These are phyloP conservation scores for sorghum (Sorghum bicolor) DNA, from an alignment of 176 grass and related monocot genomes.

Conservation along the genomic window DNA sequence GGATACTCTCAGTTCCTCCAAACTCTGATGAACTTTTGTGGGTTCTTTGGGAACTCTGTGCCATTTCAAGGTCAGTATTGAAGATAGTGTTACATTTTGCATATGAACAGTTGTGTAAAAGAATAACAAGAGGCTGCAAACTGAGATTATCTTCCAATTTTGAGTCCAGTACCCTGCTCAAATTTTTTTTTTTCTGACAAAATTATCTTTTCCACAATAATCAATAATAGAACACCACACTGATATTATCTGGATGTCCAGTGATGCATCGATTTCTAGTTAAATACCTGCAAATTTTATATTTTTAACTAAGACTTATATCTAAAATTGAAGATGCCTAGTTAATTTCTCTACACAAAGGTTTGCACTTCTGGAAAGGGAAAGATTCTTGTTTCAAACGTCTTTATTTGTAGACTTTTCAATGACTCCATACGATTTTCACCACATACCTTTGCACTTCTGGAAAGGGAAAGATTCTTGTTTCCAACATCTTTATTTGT, in stretches of 20 bases:
- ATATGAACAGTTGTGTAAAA: slow-evolving; percentile 20
- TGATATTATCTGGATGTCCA: neutral
- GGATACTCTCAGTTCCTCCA: slow-evolving; percentile 58
- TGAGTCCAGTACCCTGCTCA: neutral
- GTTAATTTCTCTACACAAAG: neutral
- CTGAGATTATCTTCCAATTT: slow-evolving; percentile 6
- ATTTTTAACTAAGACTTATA: slow-evolving; percentile 3
- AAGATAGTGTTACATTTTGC: slow-evolving; percentile 12
- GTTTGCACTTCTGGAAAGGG: neutral
- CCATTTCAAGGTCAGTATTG: slow-evolving; percentile 75
- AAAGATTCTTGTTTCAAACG: slow-evolving; percentile 3
- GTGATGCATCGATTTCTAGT: neutral
- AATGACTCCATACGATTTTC: neutral
- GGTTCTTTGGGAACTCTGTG: slow-evolving; percentile 97
- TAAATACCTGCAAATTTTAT: slow-evolving; percentile 15
- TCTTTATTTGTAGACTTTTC: slow-evolving; percentile 3
- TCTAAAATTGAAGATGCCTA: slow-evolving; percentile 17
- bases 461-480: neutral
- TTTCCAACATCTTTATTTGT: slow-evolving; percentile 21
- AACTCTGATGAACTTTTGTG: slow-evolving; percentile 92
- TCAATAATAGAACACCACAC: neutral
- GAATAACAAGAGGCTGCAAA: neutral
- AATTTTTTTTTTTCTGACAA: neutral
- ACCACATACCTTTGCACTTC: neutral
- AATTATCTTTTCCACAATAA: neutral